Evolutionary conservation across 2,329 filamentous ascomycete species (phyloP).

Genomic region (Colletotrichum sp.): DNA sequence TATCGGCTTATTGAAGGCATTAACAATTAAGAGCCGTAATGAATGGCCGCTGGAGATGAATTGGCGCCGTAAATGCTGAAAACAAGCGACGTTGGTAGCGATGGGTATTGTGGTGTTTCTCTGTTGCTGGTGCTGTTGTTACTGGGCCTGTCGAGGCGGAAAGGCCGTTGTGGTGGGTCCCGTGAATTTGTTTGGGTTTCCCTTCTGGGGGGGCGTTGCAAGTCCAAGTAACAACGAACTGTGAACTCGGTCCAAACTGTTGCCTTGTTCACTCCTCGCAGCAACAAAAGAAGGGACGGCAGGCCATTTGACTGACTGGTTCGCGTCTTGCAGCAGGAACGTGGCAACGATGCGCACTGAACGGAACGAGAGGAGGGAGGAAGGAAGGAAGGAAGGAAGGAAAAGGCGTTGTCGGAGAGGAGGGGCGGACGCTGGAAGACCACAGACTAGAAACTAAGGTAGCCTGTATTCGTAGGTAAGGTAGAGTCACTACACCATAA

Average conservation of each 20-base stretch:
- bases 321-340: background rate
- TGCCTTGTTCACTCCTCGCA: constrained; percentile 1
- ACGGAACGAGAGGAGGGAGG: background rate
- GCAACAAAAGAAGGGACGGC: background rate
- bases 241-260: background rate
- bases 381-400: background rate
- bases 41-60: background rate
- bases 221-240: background rate
- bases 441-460: background rate
- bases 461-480: background rate
- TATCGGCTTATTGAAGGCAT: background rate
- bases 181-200: constrained; percentile 16
- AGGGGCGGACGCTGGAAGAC: background rate
- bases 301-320: background rate
- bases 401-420: background rate
- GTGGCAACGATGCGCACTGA: background rate
- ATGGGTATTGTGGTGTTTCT: background rate
- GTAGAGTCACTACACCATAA: background rate
- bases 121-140: background rate
- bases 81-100: background rate
- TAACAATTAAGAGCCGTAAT: constrained; percentile 10
- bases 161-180: constrained; percentile 15
- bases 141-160: background rate
- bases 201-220: background rate
- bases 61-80: constrained; percentile 3